These are phyloP conservation scores for Tolypocladium amazonense DNA, from an alignment of 2,329 filamentous ascomycete species.

Conservation along the genomic window DNA sequence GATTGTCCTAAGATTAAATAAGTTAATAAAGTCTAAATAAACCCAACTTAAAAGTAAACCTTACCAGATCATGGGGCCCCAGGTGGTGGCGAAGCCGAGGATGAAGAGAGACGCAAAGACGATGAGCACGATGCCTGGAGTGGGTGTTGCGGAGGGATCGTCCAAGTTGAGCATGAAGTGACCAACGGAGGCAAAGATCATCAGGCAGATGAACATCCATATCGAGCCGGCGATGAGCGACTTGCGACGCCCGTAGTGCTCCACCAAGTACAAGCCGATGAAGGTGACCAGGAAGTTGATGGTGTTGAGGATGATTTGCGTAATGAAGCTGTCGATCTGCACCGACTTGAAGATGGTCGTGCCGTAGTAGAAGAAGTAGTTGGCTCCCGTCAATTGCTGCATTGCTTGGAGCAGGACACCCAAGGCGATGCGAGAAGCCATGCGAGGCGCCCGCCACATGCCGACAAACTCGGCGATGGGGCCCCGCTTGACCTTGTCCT, in stretches of 20 bases:
- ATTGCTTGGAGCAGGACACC: conserved; percentile 53
- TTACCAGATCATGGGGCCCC: conserved; percentile 57
- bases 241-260: conserved; percentile 54
- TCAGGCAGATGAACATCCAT: conserved; percentile 52
- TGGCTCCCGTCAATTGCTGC: conserved; percentile 59
- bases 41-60: too few relatives aligned
- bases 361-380: conserved; percentile 57
- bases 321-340: conserved; percentile 49
- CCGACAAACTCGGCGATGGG: conserved; percentile 37
- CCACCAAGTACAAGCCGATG: conserved; percentile 58
- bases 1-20: too few relatives aligned
- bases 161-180: conserved; percentile 33
- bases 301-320: conserved; percentile 54
- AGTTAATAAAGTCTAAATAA: too few relatives aligned
- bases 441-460: conserved; percentile 54
- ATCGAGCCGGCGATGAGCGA: conserved; percentile 51
- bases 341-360: conserved; percentile 39
- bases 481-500: conserved; percentile 27
- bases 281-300: conserved; percentile 62
- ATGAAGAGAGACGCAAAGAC: conserved; percentile 55
- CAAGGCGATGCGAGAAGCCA: conserved; percentile 50
- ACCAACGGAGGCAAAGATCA: conserved; percentile 44
- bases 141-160: conserved; percentile 21
- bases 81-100: conserved; percentile 55
- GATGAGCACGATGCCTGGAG: conserved; percentile 49